Base-by-base conservation (phyloP, 768 basidiomycete species). In the Lyophyllum semitale region DNA sequence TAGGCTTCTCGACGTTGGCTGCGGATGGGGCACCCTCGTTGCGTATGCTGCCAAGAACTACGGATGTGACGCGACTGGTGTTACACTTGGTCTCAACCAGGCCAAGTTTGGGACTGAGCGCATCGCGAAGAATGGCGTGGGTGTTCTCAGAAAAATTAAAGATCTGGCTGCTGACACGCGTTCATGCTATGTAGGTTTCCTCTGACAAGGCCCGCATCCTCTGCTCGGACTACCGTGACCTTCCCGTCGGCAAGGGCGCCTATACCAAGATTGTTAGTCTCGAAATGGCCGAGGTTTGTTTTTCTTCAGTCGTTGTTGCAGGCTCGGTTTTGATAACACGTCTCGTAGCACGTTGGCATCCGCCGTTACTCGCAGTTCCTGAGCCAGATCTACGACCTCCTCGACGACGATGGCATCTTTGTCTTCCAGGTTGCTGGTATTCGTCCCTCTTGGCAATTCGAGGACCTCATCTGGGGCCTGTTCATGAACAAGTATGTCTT, bases 401-500 rank as follows among this genome's bases (percentile, higher is more conserved):
- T 99, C 58, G 91, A 94, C 55, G 95, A 99, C 69, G 90, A 98
- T 60, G 97, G 97, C 29, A 83, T 88, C 54, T 89, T 98, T 65
- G 91, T 98, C 42, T 82, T 95, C 76, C 97, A 99, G 75, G 96
- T 99, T n/a, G 93, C 97, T 45, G 97, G 97, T 58, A 77, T 98
- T 62, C 87, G 96, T 32, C 95, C 95, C 4, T 70, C 79, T n/a
- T 99, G 97, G 97, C 97, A 98, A 70, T 98, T 88, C 62, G 97
- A 99, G 77, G 97, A 99, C 69, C 85, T 99, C 53, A 87, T 93
- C 62, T 99, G 97, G 91, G 95, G 94, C 61, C 80, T 95, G 22
- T 96, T 95, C 79, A 95, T 95, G 93, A 95, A 92, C 84, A 95
- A 95, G 67, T 98, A 99, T 62, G 76, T 99, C 68, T 99, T 99